Evolutionary conservation across 140 eudicot species (phyloP).

Genomic region (Oenanthe javanica): DNA sequence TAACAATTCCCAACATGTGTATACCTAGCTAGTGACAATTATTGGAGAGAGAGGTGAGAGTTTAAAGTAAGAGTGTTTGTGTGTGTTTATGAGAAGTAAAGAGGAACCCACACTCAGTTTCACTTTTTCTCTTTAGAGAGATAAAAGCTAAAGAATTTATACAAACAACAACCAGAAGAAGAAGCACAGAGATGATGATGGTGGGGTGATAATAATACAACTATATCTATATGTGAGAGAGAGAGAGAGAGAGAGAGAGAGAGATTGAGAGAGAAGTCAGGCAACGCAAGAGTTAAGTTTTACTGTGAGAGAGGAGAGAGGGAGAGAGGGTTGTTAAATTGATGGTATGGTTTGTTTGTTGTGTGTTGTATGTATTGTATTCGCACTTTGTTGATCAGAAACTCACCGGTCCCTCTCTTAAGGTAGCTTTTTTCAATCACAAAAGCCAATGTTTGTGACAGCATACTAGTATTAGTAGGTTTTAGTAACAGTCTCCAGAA

Average conservation of each 20-base stretch:
- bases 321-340: neutral
- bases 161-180: neutral
- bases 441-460: constrained; percentile 20
- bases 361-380: neutral
- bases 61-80: constrained; percentile 3
- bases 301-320: neutral
- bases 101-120: constrained; percentile 37
- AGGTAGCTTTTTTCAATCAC: constrained; percentile 14
- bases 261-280: constrained; percentile 1
- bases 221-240: neutral
- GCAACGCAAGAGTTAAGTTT: neutral
- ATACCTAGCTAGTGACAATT: constrained; percentile 17
- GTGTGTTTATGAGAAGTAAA: constrained; percentile 14
- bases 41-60: constrained; percentile 42
- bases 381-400: constrained; percentile 5
- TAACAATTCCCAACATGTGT: constrained; percentile 5
- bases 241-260: neutral
- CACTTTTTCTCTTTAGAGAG: constrained; percentile 8
- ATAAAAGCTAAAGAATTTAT: neutral
- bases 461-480: neutral
- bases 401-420: constrained; percentile 17
- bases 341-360: too few species aligned
- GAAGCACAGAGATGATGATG: neutral
- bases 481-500: constrained; percentile 8
- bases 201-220: neutral